phyloP scores from a whole-genome alignment of 169 alveolate genomes.

The Gregarina niphandrodes region DNA sequence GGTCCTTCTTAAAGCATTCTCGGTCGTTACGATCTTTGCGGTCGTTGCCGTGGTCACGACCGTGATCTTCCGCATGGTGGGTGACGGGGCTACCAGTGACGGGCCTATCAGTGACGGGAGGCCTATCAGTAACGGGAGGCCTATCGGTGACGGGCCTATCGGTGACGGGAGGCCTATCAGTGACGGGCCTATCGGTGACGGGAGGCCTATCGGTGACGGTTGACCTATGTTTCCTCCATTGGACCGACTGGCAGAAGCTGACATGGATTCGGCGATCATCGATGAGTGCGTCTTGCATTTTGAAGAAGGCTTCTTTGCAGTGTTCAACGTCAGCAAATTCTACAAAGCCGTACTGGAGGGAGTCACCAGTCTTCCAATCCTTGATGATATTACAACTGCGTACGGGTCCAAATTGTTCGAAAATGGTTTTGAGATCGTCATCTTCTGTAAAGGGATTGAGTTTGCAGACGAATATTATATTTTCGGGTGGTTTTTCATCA shows the following conservation, averaged over 20 bases:
- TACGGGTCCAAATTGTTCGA: constrained; percentile 78
- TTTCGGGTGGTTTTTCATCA: constrained; percentile 91
- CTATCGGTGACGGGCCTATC: no score
- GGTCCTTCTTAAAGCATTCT: no score
- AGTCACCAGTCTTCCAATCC: constrained; percentile 91
- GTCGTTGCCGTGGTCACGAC: no score
- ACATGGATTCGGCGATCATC: constrained; percentile 50
- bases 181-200: no score
- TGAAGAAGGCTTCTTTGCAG: constrained; percentile 80
- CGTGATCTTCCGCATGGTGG: no score
- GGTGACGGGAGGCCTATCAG: no score
- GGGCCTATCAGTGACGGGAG: no score
- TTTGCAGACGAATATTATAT: constrained; percentile 84
- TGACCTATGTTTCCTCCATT: no score
- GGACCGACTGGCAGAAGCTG: constrained; percentile 1
- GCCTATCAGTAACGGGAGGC: no score
- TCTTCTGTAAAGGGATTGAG: constrained; percentile 87
- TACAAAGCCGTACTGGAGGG: constrained; percentile 88
- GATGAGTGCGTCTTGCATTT: constrained; percentile 81
- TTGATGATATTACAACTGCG: constrained; percentile 72
- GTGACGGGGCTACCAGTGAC: no score
- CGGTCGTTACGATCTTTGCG: no score
- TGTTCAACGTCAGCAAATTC: constrained; percentile 79
- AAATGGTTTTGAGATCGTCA: constrained; percentile 76
- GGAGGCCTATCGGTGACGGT: no score